A percentile compares a stretch with the other conserved stretches of the same genome.
Conservation (phyloP, 176 grass and related monocot genomes). For the Oryza meyeriana region DNA sequence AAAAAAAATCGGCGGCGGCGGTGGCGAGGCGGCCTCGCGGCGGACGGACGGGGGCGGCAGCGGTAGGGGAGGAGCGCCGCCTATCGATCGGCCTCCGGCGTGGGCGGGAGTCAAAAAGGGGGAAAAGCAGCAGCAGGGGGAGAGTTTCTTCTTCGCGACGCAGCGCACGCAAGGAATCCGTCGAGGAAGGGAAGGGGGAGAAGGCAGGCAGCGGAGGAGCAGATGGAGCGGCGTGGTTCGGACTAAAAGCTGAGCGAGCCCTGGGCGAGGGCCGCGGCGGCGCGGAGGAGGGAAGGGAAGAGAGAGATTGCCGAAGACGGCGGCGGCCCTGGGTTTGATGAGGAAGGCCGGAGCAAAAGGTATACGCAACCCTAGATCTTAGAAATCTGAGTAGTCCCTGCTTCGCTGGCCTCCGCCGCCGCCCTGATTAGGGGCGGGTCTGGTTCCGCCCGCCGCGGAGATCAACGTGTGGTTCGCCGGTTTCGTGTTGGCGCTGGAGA, state of each 20-base stretch:
- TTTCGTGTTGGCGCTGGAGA: slow-evolving; percentile 14
- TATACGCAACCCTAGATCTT: slow-evolving; percentile 61
- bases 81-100: slow-evolving; percentile 20
- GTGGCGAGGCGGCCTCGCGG: neutral
- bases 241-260: slow-evolving; percentile 27
- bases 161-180: slow-evolving; percentile 49
- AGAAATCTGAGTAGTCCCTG: slow-evolving; percentile 42
- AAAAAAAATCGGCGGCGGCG: slow-evolving; percentile 19
- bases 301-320: neutral
- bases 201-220: neutral
- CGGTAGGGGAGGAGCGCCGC: slow-evolving; percentile 7
- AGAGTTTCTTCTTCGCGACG: slow-evolving; percentile 36
- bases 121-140: neutral
- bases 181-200: neutral
- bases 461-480: slow-evolving; percentile 10
- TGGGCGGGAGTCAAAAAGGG: slow-evolving; percentile 23
- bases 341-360: slow-evolving; percentile 56
- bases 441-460: slow-evolving; percentile 28
- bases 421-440: neutral
- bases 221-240: slow-evolving; percentile 14
- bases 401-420: slow-evolving; percentile 9
- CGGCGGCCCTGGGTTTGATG: slow-evolving; percentile 37
- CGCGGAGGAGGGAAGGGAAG: neutral
- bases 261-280: neutral
- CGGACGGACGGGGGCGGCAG: neutral